Conservation (phyloP, 1,284 basidiomycete species). For the Albatrellus sp. region DNA sequence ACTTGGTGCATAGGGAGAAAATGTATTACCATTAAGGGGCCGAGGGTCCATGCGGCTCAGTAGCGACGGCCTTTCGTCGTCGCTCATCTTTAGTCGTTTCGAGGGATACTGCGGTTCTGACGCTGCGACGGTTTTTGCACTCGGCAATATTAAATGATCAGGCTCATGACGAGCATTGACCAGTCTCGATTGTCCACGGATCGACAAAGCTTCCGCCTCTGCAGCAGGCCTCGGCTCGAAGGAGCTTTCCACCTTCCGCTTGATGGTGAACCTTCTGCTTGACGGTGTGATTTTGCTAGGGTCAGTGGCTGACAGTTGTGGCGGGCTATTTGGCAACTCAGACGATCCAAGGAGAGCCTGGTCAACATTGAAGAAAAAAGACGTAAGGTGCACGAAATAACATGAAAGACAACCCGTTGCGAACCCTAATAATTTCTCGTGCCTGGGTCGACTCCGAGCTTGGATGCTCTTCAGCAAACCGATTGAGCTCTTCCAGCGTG, state of each 20-base stretch:
- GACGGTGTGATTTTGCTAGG: neutral
- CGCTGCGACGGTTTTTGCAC: neutral
- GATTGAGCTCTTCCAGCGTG: slow-evolving; percentile 27
- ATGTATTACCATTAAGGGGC: slow-evolving; percentile 1
- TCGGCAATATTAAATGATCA: neutral
- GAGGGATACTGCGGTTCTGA: slow-evolving; percentile 15
- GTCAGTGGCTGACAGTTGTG: slow-evolving; percentile 9
- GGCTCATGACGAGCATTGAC: neutral
- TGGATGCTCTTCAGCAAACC: slow-evolving; percentile 19
- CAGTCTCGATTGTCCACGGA: neutral
- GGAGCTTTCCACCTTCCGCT: neutral
- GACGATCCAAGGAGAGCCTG: slow-evolving; percentile 26
- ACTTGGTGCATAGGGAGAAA: neutral
- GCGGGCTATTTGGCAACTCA: slow-evolving; percentile 10
- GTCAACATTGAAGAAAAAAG: slow-evolving; percentile 30
- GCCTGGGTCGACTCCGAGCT: slow-evolving; percentile 21
- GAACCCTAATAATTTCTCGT: slow-evolving; percentile 51
- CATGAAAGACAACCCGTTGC: slow-evolving; percentile 39
- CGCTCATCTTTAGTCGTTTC: slow-evolving; percentile 22
- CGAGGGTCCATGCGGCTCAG: slow-evolving; percentile 26
- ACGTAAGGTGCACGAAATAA: slow-evolving; percentile 30
- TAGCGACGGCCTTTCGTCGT: slow-evolving; percentile 24
- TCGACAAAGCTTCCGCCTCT: neutral
- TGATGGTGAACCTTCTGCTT: neutral
- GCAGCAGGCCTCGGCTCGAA: too few species aligned